These are phyloP conservation scores for Lodderomyces beijingensis DNA, from an alignment of 1,139 yeast genomes.

Conservation along the genomic window DNA sequence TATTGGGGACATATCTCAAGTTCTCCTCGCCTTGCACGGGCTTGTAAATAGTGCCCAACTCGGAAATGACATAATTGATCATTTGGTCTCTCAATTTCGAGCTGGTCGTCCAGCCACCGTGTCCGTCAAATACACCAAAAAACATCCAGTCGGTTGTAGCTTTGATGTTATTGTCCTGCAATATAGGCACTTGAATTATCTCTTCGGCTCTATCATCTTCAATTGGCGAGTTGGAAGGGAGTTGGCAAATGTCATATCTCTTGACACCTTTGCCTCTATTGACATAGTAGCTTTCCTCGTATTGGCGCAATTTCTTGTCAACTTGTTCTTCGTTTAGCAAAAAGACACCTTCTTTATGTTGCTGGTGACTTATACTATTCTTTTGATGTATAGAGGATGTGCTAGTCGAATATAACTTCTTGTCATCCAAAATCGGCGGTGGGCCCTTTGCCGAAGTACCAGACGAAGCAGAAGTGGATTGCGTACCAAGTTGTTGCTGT, in stretches of 20 bases:
- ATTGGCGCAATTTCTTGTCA: slow-evolving; percentile 59
- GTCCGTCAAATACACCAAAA: slow-evolving; percentile 96
- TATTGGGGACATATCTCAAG: slow-evolving; percentile 53
- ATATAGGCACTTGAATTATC: slow-evolving; percentile 74
- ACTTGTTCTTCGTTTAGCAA: slow-evolving; percentile 73
- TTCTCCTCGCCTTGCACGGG: slow-evolving; percentile 48
- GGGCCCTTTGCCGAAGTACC: slow-evolving; percentile 1
- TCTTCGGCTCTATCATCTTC: slow-evolving; percentile 93
- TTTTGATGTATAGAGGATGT: slow-evolving; percentile 40
- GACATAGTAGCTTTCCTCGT: slow-evolving; percentile 76
- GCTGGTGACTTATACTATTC: slow-evolving; percentile 39
- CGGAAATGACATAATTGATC: slow-evolving; percentile 71
- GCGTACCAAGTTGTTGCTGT: neutral
- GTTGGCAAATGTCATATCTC: slow-evolving; percentile 86
- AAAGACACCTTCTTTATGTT: slow-evolving; percentile 40
- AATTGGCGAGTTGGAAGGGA: slow-evolving; percentile 88
- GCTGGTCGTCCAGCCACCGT: slow-evolving; percentile 94
- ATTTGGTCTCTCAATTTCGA: slow-evolving; percentile 76
- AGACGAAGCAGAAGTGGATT: neutral
- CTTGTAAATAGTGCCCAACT: slow-evolving; percentile 65
- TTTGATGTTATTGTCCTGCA: slow-evolving; percentile 48
- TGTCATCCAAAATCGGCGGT: slow-evolving; percentile 17
- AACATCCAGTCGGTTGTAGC: slow-evolving; percentile 85
- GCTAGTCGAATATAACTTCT: slow-evolving; percentile 39
- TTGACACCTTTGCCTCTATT: slow-evolving; percentile 86